Conservation (phyloP, 768 basidiomycete species). For the Pholiota molesta region DNA sequence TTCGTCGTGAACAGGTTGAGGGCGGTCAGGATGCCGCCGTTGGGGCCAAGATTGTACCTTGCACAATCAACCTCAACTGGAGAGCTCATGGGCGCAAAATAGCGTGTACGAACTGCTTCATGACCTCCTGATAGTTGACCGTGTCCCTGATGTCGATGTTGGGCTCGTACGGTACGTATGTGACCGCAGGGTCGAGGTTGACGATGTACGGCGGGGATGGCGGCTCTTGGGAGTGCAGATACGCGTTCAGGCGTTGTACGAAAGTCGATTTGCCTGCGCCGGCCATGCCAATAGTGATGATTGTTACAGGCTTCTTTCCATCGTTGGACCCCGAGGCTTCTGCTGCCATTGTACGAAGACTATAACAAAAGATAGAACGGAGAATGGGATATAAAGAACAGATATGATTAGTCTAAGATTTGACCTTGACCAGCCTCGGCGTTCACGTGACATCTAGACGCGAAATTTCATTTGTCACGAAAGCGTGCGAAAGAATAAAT, state of each 20-base stretch:
- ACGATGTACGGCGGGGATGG: slow-evolving; percentile 89
- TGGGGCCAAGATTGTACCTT: slow-evolving; percentile 97
- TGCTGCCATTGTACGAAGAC: slow-evolving; percentile 1
- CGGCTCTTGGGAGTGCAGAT: slow-evolving; percentile 73
- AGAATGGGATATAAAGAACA: background rate
- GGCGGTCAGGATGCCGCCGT: slow-evolving; percentile 96
- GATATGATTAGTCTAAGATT: background rate
- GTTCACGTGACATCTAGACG: background rate
- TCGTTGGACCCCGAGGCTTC: slow-evolving; percentile 24
- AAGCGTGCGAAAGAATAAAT: background rate
- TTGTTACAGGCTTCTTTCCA: slow-evolving; percentile 70
- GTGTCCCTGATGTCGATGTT: slow-evolving; percentile 99
- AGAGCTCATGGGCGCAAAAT: slow-evolving; percentile 10
- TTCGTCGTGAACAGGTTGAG: slow-evolving; percentile 98
- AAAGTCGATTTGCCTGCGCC: slow-evolving; percentile 98
- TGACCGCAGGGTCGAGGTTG: slow-evolving; percentile 97
- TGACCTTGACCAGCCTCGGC: too few species aligned
- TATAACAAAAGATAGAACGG: too few species aligned
- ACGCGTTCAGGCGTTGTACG: slow-evolving; percentile 91
- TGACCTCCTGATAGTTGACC: slow-evolving; percentile 95
- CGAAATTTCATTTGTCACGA: too few species aligned
- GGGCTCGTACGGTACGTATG: slow-evolving; percentile 88
- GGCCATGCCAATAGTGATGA: slow-evolving; percentile 95
- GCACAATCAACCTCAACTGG: slow-evolving; percentile 2
- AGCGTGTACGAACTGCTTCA: slow-evolving; percentile 81